Evolutionary conservation across 2,329 filamentous ascomycete genomes (phyloP).

Genomic region (Fusarium tanahbumbuense): DNA sequence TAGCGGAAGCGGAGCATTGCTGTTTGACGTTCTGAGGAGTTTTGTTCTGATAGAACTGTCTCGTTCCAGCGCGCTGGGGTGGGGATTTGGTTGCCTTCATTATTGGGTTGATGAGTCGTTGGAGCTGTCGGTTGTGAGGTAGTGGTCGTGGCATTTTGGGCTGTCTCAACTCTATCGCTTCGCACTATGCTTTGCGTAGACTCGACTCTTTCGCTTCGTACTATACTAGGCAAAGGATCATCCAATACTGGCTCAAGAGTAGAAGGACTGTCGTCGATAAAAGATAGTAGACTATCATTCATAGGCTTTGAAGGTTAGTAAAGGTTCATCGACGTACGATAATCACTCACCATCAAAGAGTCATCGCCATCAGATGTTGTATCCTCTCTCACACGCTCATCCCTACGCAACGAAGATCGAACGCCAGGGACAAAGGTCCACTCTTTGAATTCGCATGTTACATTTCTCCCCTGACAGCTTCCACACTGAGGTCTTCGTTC

Average conservation of each 20-base stretch:
- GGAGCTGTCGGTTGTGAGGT: background rate
- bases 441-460: constrained; percentile 34
- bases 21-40: constrained; percentile 26
- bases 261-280: constrained; percentile 12
- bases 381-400: background rate
- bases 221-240: background rate
- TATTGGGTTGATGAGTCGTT: background rate
- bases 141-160: background rate
- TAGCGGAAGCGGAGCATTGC: constrained; percentile 34
- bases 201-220: background rate
- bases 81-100: constrained; percentile 21
- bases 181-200: background rate
- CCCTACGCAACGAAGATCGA: constrained; percentile 3
- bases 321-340: fast-evolving
- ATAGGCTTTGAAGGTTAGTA: constrained; percentile 1
- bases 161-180: background rate
- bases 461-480: constrained; percentile 27
- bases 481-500: constrained; percentile 33
- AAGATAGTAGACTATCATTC: constrained; percentile 8
- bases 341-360: background rate
- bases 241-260: background rate
- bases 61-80: constrained; percentile 25
- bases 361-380: background rate
- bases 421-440: constrained; percentile 31
- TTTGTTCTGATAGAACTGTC: constrained; percentile 21